Base-by-base conservation (phyloP, 352 stramenopile species). In the Phytopythium oedochilum region DNA sequence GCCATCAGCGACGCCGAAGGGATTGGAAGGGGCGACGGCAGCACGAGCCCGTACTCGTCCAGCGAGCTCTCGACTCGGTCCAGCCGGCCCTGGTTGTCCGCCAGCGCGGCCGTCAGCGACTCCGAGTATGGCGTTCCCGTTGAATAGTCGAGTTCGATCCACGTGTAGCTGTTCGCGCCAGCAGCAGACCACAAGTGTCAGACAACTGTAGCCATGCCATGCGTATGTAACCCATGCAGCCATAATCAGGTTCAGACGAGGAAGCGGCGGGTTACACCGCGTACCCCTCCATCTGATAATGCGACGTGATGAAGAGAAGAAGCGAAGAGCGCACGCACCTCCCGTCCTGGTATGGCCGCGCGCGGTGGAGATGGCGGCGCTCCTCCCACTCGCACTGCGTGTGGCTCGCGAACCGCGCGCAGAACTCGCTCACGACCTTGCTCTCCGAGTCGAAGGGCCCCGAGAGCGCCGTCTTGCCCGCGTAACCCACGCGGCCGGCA, bases 131-230 rank as follows among this genome's bases (percentile, higher is more conserved):
- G 69, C 48, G 61, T 73, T 6, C 73, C 69, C 47, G 59, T 80
- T 8, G 68, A 82, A 57, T 86, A 78, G 35, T 85, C 64, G 12
- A 83, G 64, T 44, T 89, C 76, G 42, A 89, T 86, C 71, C 75
- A 89, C 53, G 73, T 86, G 64, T 76, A 89, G 49, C 79, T 89
- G 25, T 23, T 14, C 8, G 12, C 43, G 25, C 8, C 12, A 52
- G 1, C 25, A 51, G 23, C 43, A 40, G 25, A 12, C 26, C 8
- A 28, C 8, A 38, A 5, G n/a, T n/a, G n/a, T 39, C 45, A 38
- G 25, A 4, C 15, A 43, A 25, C 1, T 43, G 38, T 25, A 43
- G 38, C 38, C 38, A 43, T 25, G 38, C 15, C n/a, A n/a, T n/a
- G n/a, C n/a, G n/a, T n/a, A n/a, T 2, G 38, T 43, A 43, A 43